Evolutionary conservation across 257 asterid genomes (phyloP).

Genomic region (Solanum chaucha): DNA sequence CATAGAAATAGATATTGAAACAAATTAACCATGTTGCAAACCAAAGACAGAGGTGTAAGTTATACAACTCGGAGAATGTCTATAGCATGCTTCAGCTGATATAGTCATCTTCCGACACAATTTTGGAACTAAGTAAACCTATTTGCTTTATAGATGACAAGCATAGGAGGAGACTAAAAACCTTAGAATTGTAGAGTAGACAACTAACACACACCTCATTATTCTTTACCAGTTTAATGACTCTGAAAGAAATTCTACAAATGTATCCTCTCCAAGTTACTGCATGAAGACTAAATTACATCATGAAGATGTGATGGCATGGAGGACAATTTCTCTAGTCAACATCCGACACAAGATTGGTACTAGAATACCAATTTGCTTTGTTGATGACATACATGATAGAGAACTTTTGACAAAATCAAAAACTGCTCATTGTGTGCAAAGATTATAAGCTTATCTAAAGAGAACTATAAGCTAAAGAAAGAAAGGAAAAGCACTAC

Average conservation of each 20-base stretch:
- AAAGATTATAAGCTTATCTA: not conserved
- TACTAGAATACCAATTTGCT: constrained; percentile 15
- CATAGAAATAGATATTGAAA: not conserved
- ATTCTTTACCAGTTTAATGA: not conserved
- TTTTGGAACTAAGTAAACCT: constrained; percentile 13
- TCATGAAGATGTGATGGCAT: constrained; percentile 8
- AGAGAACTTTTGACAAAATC: not conserved
- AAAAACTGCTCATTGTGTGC: not conserved
- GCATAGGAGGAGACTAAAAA: not conserved
- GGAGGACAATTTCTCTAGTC: constrained; percentile 14
- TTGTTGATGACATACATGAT: not conserved
- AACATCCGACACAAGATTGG: constrained; percentile 24
- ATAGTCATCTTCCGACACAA: constrained; percentile 29
- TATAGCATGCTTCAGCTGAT: not conserved
- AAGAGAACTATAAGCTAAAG: not conserved
- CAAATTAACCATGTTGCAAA: not conserved
- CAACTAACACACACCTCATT: not conserved
- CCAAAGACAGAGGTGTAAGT: not conserved
- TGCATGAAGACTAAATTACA: not conserved
- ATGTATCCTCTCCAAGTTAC: not conserved
- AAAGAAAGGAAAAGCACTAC: not conserved
- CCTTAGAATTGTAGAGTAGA: not conserved
- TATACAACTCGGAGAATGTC: not conserved
- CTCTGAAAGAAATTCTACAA: not conserved
- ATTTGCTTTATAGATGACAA: constrained; percentile 38